Conservation (phyloP, 306 rosid species). For the Prunus salicina region DNA sequence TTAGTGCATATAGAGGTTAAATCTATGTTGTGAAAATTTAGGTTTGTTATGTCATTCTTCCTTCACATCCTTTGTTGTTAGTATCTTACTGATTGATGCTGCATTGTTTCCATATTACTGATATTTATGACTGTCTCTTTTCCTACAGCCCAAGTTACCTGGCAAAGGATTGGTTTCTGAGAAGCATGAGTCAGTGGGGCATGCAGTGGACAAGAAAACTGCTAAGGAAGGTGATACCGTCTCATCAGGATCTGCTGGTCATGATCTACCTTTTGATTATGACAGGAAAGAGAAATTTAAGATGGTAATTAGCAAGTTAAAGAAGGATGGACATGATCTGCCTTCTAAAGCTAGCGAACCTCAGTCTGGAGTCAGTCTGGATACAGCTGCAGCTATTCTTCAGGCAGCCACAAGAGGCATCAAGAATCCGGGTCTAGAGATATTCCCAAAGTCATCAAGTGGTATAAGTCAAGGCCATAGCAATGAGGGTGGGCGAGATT, state of each 20-base stretch:
- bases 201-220: constrained; percentile 39
- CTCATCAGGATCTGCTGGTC: constrained; percentile 42
- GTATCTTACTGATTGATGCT: not conserved
- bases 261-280: constrained; percentile 44
- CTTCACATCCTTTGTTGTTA: not conserved
- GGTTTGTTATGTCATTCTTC: not conserved
- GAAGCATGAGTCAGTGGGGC: constrained; percentile 38
- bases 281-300: constrained; percentile 72
- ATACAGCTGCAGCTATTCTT: constrained; percentile 81
- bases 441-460: constrained; percentile 38
- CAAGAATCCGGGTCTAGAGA: constrained; percentile 51
- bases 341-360: constrained; percentile 43
- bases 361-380: constrained; percentile 38
- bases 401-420: constrained; percentile 78
- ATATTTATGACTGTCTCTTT: constrained; percentile 10
- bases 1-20: not conserved
- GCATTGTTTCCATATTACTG: not conserved
- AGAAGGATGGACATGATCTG: constrained; percentile 58
- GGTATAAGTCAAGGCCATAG: constrained; percentile 45
- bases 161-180: constrained; percentile 41
- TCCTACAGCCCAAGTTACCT: constrained; percentile 43
- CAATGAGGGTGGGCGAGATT: constrained; percentile 43
- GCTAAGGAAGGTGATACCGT: constrained; percentile 37
- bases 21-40: not conserved
- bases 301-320: constrained; percentile 59